Evolutionary conservation across 192 early-diverging fungal genomes (phyloP).

Genomic region (Linnemannia zychae): DNA sequence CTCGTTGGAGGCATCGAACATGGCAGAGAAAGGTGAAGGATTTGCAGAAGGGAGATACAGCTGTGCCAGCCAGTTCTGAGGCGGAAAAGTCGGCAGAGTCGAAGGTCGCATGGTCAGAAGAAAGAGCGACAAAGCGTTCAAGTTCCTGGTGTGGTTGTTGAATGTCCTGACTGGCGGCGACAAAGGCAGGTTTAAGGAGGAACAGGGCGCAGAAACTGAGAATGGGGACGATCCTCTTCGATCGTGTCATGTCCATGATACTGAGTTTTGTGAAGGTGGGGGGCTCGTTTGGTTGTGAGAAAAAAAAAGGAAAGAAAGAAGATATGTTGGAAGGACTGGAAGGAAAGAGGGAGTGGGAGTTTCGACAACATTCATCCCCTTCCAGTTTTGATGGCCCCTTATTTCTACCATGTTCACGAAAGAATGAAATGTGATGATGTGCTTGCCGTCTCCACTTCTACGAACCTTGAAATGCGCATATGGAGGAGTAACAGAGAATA

Average conservation of each 20-base stretch:
- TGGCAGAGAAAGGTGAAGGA: slow-evolving; percentile 51
- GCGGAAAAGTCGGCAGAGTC: slow-evolving; percentile 14
- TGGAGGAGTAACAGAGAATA: no score
- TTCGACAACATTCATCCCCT: background rate
- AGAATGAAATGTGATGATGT: no score
- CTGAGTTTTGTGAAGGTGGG: background rate
- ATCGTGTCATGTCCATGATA: background rate
- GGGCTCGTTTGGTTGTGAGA: background rate
- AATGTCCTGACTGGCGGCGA: background rate
- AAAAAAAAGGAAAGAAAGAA: background rate
- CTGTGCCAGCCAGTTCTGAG: slow-evolving; percentile 23
- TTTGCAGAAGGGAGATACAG: slow-evolving; percentile 50
- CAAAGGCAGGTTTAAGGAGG: background rate
- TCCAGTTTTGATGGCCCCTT: background rate
- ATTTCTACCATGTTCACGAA: no score
- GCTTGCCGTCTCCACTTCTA: no score
- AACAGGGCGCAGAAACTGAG: background rate
- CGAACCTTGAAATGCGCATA: no score
- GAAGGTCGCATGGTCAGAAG: slow-evolving; percentile 6
- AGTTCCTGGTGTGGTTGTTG: background rate
- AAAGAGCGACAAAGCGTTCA: slow-evolving; percentile 1
- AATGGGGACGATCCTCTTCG: background rate
- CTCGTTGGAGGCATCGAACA: slow-evolving; percentile 46
- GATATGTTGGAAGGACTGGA: background rate
- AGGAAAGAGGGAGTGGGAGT: background rate